These are phyloP conservation scores for Corynespora cassiicola DNA, from an alignment of 2,329 filamentous ascomycete genomes.

Conservation along the genomic window DNA sequence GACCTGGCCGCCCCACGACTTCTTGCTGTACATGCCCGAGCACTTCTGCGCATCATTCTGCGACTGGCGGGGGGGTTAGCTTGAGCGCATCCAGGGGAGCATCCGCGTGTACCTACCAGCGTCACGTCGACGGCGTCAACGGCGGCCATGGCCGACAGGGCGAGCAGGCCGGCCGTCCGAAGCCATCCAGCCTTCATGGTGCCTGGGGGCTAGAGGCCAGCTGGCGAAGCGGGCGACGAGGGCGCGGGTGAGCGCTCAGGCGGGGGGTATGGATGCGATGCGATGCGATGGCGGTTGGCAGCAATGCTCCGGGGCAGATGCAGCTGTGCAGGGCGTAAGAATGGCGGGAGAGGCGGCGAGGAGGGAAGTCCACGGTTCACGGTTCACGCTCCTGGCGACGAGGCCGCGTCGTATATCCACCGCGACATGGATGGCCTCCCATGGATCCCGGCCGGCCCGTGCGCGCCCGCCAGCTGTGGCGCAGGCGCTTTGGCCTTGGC, in stretches of 20 bases:
- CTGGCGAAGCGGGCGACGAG: constrained; percentile 30
- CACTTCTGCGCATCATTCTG: constrained; percentile 84
- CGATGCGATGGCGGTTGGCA: constrained; percentile 2
- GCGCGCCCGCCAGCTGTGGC: constrained; percentile 23
- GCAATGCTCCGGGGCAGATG: constrained; percentile 1
- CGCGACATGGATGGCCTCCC: constrained; percentile 23
- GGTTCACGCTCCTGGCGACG: constrained; percentile 13
- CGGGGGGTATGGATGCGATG: constrained; percentile 3
- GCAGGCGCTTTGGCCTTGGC: constrained; percentile 10
- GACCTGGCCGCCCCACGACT: constrained; percentile 83
- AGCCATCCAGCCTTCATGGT: constrained; percentile 45
- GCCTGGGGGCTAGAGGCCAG: constrained; percentile 14
- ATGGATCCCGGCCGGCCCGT: constrained; percentile 11
- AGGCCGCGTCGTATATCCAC: too few species aligned
- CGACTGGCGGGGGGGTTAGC: constrained; percentile 60
- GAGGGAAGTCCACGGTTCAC: constrained; percentile 5
- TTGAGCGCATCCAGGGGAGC: too few species aligned
- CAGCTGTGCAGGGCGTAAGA: too few species aligned
- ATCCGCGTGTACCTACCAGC: constrained; percentile 38
- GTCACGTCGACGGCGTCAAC: constrained; percentile 46
- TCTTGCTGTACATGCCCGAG: constrained; percentile 91
- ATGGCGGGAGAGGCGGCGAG: too few species aligned
- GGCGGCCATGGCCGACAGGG: constrained; percentile 37
- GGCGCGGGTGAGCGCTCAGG: constrained; percentile 18
- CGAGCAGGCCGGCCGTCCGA: constrained; percentile 39